phyloP scores from a whole-genome alignment of 2,329 filamentous ascomycete species.

The Beauveria sp. region DNA sequence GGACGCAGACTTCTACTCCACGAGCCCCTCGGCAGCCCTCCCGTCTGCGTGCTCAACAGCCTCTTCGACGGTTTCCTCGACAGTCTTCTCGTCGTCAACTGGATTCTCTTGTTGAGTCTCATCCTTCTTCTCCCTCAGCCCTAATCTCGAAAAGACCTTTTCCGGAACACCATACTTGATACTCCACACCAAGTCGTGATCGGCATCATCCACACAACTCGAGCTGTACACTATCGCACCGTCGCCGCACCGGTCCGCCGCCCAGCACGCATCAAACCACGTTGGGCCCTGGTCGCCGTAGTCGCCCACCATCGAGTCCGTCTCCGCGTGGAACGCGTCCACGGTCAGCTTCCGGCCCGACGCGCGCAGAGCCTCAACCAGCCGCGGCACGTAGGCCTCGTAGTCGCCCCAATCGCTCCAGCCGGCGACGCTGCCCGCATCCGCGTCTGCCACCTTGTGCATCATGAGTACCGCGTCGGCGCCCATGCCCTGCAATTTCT shows the following conservation, averaged over 20 bases:
- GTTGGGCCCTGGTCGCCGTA: constrained; percentile 17
- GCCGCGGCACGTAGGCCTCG: constrained; percentile 20
- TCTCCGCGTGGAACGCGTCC: constrained; percentile 22
- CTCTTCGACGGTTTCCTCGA: background rate
- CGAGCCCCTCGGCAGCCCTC: no score
- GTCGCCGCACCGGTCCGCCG: background rate
- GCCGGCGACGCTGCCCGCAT: background rate
- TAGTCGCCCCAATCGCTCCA: constrained; percentile 26
- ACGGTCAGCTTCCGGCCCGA: constrained; percentile 16
- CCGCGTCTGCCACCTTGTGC: constrained; percentile 15
- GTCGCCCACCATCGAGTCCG: constrained; percentile 22
- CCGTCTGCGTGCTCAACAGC: background rate
- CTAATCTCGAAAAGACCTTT: constrained; percentile 16
- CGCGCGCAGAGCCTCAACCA: constrained; percentile 16
- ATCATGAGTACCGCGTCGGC: constrained; percentile 22
- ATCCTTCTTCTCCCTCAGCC: background rate
- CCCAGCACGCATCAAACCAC: constrained; percentile 25
- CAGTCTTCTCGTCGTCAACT: background rate
- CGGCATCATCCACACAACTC: constrained; percentile 17
- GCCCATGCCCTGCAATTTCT: constrained; percentile 20
- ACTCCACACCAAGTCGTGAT: constrained; percentile 22
- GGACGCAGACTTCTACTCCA: no score
- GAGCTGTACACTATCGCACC: constrained; percentile 18
- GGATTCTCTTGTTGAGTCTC: background rate
- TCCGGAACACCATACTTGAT: constrained; percentile 15